phyloP scores from a whole-genome alignment of 768 basidiomycete species.

The Fistulinella prunicolor region DNA sequence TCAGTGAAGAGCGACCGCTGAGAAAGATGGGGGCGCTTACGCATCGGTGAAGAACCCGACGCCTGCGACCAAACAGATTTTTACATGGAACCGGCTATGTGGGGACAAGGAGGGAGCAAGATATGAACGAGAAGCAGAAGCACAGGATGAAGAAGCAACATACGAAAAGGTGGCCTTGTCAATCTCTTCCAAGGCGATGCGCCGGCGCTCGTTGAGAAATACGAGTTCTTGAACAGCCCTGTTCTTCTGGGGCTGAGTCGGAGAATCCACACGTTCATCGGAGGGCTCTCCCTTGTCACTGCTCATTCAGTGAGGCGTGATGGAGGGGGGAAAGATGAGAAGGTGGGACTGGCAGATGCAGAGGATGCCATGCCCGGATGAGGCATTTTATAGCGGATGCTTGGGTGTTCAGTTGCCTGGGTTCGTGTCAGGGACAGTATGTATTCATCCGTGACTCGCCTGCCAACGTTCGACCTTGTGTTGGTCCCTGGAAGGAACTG shows the following conservation, averaged over 20 bases:
- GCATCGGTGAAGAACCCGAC: constrained; percentile 89
- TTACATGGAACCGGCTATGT: constrained; percentile 79
- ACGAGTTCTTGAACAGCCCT: background rate
- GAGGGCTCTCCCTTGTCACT: background rate
- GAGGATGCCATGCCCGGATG: too few relatives aligned
- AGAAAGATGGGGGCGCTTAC: constrained; percentile 32
- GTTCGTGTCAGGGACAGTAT: too few relatives aligned
- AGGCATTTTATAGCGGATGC: background rate
- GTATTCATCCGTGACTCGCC: too few relatives aligned
- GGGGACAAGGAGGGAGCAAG: background rate
- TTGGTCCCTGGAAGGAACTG: too few relatives aligned
- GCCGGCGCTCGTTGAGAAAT: background rate
- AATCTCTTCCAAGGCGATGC: background rate
- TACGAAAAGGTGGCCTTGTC: constrained; percentile 2
- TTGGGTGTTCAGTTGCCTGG: too few relatives aligned
- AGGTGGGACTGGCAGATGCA: background rate
- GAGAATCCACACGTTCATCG: background rate
- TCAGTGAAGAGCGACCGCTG: background rate
- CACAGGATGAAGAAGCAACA: background rate
- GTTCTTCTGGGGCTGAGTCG: background rate
- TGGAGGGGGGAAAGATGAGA: background rate
- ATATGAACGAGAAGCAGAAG: background rate
- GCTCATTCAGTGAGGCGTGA: background rate
- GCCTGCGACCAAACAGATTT: constrained; percentile 63
- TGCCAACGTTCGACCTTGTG: too few relatives aligned